phyloP scores from a whole-genome alignment of 2,329 filamentous ascomycete species.

The Arthrobotrys sphaeroides region DNA sequence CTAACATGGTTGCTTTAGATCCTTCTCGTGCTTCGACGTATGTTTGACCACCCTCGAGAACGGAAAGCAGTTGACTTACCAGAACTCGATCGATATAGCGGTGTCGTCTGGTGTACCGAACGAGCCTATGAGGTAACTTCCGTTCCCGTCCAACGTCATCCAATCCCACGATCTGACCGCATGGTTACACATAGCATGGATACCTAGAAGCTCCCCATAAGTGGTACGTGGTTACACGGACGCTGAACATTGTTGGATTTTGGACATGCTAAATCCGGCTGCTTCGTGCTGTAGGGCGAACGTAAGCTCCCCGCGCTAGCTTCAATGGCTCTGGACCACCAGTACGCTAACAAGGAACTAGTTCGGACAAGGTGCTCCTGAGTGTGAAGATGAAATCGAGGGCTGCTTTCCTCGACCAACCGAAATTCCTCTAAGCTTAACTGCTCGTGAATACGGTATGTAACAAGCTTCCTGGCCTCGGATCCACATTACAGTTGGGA shows the following conservation, averaged over 20 bases:
- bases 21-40: slow-evolving; percentile 53
- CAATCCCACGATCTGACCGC: not conserved
- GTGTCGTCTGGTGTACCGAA: slow-evolving; percentile 92
- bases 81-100: slow-evolving; percentile 70
- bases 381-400: slow-evolving; percentile 90
- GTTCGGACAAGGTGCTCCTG: slow-evolving; percentile 89
- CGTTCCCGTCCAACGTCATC: not conserved
- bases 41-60: not conserved
- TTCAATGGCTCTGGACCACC: not conserved
- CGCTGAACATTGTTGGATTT: slow-evolving; percentile 38
- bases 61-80: slow-evolving; percentile 14
- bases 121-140: slow-evolving; percentile 71
- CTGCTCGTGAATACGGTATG: slow-evolving; percentile 81
- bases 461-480: not conserved
- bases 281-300: slow-evolving; percentile 32
- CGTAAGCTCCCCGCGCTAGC: slow-evolving; percentile 16
- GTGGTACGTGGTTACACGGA: slow-evolving; percentile 72
- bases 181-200: slow-evolving; percentile 70
- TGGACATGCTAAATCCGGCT: slow-evolving; percentile 29
- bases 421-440: slow-evolving; percentile 78
- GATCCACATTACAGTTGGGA: not conserved
- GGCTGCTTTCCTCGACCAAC: slow-evolving; percentile 86
- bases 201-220: slow-evolving; percentile 81
- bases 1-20: no score
- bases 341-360: slow-evolving; percentile 61